A percentile compares a stretch with the other conserved stretches of the same genome.
Conservation (phyloP, 306 rosid genomes). For the Vigna nakashimae region DNA sequence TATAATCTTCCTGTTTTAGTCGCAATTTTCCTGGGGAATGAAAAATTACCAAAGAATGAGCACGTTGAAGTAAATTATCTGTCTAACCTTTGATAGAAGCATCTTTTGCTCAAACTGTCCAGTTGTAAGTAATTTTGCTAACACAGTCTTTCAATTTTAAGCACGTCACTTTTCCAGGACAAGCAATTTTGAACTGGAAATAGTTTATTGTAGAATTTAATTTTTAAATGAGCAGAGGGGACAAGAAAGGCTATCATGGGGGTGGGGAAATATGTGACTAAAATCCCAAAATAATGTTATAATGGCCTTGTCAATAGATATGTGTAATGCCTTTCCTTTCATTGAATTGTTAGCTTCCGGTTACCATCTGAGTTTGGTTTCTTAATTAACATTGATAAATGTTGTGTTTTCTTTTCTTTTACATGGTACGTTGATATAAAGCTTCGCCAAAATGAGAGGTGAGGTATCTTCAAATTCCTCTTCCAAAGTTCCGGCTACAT, state of each 20-base stretch:
- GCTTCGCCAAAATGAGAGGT: slow-evolving; percentile 95
- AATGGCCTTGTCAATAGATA: slow-evolving; percentile 31
- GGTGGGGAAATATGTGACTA: not conserved
- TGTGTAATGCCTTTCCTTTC: slow-evolving; percentile 25
- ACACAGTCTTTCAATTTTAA: too few relatives aligned
- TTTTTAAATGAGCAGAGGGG: slow-evolving; percentile 27
- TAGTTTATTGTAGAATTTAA: slow-evolving; percentile 4
- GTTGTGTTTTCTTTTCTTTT: slow-evolving; percentile 51
- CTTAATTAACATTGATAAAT: slow-evolving; percentile 48
- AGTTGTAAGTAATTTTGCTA: not conserved
- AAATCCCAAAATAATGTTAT: slow-evolving; percentile 6
- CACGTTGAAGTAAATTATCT: slow-evolving; percentile 20
- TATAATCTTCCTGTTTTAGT: slow-evolving; percentile 25
- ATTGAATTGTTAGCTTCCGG: slow-evolving; percentile 24
- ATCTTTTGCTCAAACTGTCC: slow-evolving; percentile 20
- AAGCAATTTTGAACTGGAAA: slow-evolving; percentile 25
- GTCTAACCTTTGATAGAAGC: slow-evolving; percentile 14
- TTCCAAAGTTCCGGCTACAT: slow-evolving; percentile 42
- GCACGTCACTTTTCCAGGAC: not conserved
- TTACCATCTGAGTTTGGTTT: slow-evolving; percentile 34
- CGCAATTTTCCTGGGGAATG: slow-evolving; percentile 16
- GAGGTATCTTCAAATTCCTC: slow-evolving; percentile 50
- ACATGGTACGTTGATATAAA: slow-evolving; percentile 50
- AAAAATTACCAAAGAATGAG: slow-evolving; percentile 11
- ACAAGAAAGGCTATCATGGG: not conserved